These are phyloP conservation scores for Phytophthora sojae DNA, from an alignment of 352 stramenopile genomes.

Conservation along the genomic window DNA sequence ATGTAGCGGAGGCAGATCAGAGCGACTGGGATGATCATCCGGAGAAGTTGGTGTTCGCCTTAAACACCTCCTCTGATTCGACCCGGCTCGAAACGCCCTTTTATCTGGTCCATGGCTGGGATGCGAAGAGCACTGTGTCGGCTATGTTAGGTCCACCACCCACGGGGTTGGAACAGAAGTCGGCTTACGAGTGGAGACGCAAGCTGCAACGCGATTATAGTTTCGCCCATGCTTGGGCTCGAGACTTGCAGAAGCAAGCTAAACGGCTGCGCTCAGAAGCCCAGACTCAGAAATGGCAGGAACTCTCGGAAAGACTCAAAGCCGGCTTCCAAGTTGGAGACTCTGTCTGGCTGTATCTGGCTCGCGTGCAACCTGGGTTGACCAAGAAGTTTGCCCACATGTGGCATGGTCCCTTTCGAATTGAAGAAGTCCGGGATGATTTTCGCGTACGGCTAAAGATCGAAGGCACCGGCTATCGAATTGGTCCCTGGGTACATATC, in stretches of 20 bases:
- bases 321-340: neutral
- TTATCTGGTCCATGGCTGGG: too few relatives aligned
- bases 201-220: neutral
- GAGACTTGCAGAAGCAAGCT: neutral
- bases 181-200: neutral
- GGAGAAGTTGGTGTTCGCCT: neutral
- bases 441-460: neutral
- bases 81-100: too few relatives aligned
- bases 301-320: neutral
- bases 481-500: too few relatives aligned
- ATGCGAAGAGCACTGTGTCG: too few relatives aligned
- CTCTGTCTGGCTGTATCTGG: slow-evolving; percentile 1
- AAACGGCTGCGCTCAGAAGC: neutral
- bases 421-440: too few relatives aligned
- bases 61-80: too few relatives aligned
- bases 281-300: neutral
- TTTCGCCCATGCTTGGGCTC: neutral
- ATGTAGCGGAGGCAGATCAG: neutral
- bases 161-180: too few relatives aligned
- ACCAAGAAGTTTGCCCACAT: too few relatives aligned
- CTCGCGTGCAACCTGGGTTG: neutral
- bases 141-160: too few relatives aligned
- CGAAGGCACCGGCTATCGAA: too few relatives aligned
- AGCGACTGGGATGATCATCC: neutral
- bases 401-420: too few relatives aligned